These are phyloP conservation scores for Aspergillus funiculosus DNA, from an alignment of 495 filamentous ascomycete species.

Conservation along the genomic window DNA sequence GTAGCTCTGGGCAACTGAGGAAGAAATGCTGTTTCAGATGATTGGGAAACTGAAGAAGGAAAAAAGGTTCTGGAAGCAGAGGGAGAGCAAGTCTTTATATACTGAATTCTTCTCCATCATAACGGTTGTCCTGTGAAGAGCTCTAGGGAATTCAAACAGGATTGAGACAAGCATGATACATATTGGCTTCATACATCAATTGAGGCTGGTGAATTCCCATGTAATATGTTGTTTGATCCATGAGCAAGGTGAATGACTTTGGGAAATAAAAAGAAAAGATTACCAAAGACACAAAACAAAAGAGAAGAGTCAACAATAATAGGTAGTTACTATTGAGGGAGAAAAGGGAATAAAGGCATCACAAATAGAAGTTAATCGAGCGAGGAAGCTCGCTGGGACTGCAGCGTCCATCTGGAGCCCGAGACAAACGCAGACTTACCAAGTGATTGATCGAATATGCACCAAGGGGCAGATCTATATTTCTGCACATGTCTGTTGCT, in stretches of 20 bases:
- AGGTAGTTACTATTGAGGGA: not conserved
- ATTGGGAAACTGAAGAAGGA: slow-evolving; percentile 5
- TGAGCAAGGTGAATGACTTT: slow-evolving; percentile 7
- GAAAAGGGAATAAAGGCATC: not conserved
- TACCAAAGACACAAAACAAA: not conserved
- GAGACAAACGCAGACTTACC: slow-evolving; percentile 20
- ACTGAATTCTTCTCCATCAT: slow-evolving; percentile 1
- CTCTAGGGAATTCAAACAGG: slow-evolving; percentile 3
- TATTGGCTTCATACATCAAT: slow-evolving; percentile 19
- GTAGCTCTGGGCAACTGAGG: not conserved
- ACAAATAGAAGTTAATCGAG: not conserved
- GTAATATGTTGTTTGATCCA: slow-evolving; percentile 14
- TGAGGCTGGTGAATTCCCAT: slow-evolving; percentile 13
- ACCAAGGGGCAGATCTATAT: slow-evolving; percentile 26
- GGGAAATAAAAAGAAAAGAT: not conserved
- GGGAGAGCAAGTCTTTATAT: slow-evolving; percentile 6
- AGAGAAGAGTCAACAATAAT: not conserved
- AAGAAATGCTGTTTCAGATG: not conserved
- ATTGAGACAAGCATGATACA: slow-evolving; percentile 15
- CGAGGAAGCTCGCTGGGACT: not conserved
- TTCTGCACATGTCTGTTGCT: slow-evolving; percentile 23
- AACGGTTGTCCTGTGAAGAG: slow-evolving; percentile 17
- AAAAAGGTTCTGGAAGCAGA: slow-evolving; percentile 8
- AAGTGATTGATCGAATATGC: slow-evolving; percentile 23
- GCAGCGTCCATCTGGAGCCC: not conserved